Percentiles rank a stretch among this genome's conserved stretches.
Evolutionary conservation across 768 basidiomycete genomes (phyloP).

Genomic region (Agrocybe chaxingu): DNA sequence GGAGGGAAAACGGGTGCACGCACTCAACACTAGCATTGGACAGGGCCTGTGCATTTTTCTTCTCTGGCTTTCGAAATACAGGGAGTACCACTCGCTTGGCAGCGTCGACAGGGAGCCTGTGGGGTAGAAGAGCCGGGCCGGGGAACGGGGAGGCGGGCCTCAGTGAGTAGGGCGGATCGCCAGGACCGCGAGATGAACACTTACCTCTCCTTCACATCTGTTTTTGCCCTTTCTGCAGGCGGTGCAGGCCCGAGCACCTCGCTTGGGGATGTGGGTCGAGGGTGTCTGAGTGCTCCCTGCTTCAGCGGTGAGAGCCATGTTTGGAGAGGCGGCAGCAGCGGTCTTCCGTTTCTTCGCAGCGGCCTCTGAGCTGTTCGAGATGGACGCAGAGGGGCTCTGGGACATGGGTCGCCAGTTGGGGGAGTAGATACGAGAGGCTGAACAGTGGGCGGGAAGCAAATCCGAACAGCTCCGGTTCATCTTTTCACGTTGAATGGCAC

Average conservation of each 20-base stretch:
- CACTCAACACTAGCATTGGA: constrained; percentile 73
- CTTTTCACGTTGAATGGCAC: constrained; percentile 19
- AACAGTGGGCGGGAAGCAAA: constrained; percentile 21
- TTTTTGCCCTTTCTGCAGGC: constrained; percentile 91
- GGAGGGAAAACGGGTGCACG: constrained; percentile 24
- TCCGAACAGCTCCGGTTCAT: constrained; percentile 23
- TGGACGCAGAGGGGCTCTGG: constrained; percentile 57
- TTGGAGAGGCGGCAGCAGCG: constrained; percentile 28
- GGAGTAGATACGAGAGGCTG: constrained; percentile 20
- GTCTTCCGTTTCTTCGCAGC: constrained; percentile 60
- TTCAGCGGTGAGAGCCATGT: constrained; percentile 32
- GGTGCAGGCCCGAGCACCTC: constrained; percentile 87
- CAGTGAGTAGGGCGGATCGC: constrained; percentile 51
- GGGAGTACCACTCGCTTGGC: constrained; percentile 74
- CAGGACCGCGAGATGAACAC: constrained; percentile 24
- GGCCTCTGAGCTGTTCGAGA: constrained; percentile 53
- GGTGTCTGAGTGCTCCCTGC: constrained; percentile 27
- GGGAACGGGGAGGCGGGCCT: constrained; percentile 66
- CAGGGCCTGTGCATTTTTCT: constrained; percentile 64
- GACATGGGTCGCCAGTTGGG: constrained; percentile 46
- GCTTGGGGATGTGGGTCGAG: constrained; percentile 75
- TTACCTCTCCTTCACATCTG: constrained; percentile 88
- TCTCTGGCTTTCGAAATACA: constrained; percentile 92
- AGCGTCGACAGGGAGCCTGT: constrained; percentile 88
- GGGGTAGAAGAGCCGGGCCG: constrained; percentile 59